These are phyloP conservation scores for rapeseed (Brassica napus) DNA, from an alignment of 345 rosid species.

Conservation along the genomic window Da-Ae NC_063444.1:14277501-14278000, in stretches of 20 bases:
- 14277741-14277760: constrained; percentile 62
- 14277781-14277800: constrained; percentile 68
- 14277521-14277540: constrained; percentile 62
- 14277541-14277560: constrained; percentile 64
- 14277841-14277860: constrained; percentile 63
- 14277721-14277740: constrained; percentile 67
- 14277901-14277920: neutral
- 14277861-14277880: constrained; percentile 15
- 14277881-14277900: constrained; percentile 16
- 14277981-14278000: constrained; percentile 89
- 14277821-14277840: constrained; percentile 69
- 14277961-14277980: constrained; percentile 78
- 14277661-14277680: neutral
- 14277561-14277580: constrained; percentile 61
- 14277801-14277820: constrained; percentile 62
- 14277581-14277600: constrained; percentile 52
- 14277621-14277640: neutral
- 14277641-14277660: neutral
- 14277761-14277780: constrained; percentile 67
- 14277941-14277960: constrained; percentile 78
- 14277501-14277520: constrained; percentile 40
- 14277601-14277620: constrained; percentile 13
- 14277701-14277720: constrained; percentile 64
- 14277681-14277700: constrained; percentile 2
- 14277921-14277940: neutral